Percentiles rank a stretch among this genome's conserved stretches.
phyloP scores from a whole-genome alignment of 768 basidiomycete genomes.

The Suillus tomentosus region DNA sequence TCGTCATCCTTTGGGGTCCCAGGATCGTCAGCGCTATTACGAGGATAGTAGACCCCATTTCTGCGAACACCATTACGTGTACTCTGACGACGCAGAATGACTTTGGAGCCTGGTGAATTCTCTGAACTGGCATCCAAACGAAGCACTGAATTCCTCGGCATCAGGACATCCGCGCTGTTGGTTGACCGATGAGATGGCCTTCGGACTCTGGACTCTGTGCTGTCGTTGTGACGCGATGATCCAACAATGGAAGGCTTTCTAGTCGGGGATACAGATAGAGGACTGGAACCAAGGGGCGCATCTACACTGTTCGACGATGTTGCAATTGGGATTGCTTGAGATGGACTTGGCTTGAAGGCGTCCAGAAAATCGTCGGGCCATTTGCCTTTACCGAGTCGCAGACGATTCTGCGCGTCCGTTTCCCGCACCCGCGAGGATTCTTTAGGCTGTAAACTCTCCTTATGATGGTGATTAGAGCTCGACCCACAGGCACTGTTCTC shows the following conservation, averaged over 20 bases:
- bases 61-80: constrained; percentile 50
- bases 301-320: constrained; percentile 23
- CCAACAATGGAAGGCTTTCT: constrained; percentile 60
- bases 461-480: constrained; percentile 39
- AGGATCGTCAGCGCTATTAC: constrained; percentile 37
- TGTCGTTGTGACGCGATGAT: constrained; percentile 45
- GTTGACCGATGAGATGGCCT: constrained; percentile 65
- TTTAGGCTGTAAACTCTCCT: constrained; percentile 20
- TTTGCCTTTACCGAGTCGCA: constrained; percentile 75
- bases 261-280: constrained; percentile 48
- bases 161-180: constrained; percentile 61
- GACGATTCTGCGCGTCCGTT: constrained; percentile 34
- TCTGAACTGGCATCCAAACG: constrained; percentile 65
- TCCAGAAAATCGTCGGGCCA: constrained; percentile 84
- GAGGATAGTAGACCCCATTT: constrained; percentile 50
- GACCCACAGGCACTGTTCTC: constrained; percentile 54
- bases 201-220: constrained; percentile 48
- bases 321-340: constrained; percentile 29
- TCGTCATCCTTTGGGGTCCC: constrained; percentile 34
- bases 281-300: constrained; percentile 26
- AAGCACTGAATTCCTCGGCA: constrained; percentile 50
- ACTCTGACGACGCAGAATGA: constrained; percentile 59
- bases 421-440: constrained; percentile 27
- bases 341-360: constrained; percentile 45
- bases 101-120: constrained; percentile 41